phyloP scores from a whole-genome alignment of 371 early-diverging fungal genomes.

The Apophysomyces trapeziformis region DNA sequence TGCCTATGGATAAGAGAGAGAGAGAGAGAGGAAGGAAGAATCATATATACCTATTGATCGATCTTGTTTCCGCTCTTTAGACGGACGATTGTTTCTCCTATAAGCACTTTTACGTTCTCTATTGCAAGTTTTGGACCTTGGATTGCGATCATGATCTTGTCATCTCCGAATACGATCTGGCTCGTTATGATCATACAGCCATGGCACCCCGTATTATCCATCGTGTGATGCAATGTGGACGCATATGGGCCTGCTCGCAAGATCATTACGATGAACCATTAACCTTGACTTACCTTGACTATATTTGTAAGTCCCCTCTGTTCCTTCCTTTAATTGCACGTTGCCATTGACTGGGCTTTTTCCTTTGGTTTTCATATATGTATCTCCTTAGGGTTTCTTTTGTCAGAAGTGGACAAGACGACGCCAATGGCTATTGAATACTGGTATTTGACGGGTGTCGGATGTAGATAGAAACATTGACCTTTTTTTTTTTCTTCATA shows the following conservation, averaged over 20 bases:
- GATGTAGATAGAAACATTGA: too few relatives aligned
- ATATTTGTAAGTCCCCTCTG: constrained; percentile 45
- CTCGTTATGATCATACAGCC: constrained; percentile 67
- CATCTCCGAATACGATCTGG: constrained; percentile 65
- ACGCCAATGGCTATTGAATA: constrained; percentile 81
- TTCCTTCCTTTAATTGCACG: too few relatives aligned
- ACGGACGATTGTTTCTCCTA: constrained; percentile 85
- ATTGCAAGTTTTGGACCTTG: constrained; percentile 94
- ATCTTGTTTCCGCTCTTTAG: constrained; percentile 22
- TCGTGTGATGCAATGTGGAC: constrained; percentile 61
- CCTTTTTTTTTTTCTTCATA: background rate
- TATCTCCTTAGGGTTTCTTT: constrained; percentile 73
- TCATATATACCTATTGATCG: too few relatives aligned
- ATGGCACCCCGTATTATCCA: constrained; percentile 62
- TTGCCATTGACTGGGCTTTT: too few relatives aligned
- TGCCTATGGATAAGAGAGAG: too few relatives aligned
- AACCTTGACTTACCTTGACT: constrained; percentile 58
- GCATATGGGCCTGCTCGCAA: constrained; percentile 37
- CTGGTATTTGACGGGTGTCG: constrained; percentile 55
- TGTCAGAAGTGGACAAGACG: constrained; percentile 88
- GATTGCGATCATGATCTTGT: constrained; percentile 79
- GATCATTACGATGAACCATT: constrained; percentile 10
- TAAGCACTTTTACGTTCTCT: constrained; percentile 96
- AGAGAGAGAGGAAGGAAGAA: too few relatives aligned
- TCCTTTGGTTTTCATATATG: background rate